Evolutionary conservation across 2,329 filamentous ascomycete genomes (phyloP).

Genomic region (Exophiala sideris): DNA sequence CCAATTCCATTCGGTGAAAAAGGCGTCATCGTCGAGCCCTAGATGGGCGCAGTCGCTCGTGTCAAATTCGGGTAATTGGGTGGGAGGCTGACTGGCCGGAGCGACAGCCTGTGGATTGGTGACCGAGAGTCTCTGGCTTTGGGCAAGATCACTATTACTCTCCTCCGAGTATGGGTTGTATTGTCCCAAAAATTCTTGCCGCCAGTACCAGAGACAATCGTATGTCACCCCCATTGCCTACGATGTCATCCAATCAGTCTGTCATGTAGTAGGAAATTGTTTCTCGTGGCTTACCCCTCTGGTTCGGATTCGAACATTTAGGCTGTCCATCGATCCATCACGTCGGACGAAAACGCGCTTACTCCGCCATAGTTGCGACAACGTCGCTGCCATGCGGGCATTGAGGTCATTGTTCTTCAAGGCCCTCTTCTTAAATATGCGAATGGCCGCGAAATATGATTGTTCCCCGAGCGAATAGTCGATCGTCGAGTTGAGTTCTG

Average conservation of each 20-base stretch:
- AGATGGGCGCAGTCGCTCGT: background rate
- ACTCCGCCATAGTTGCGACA: slow-evolving; percentile 5
- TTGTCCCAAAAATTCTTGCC: background rate
- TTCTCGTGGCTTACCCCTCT: slow-evolving; percentile 5
- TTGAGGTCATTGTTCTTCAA: slow-evolving; percentile 6
- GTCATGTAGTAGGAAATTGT: background rate
- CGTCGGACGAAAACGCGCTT: background rate
- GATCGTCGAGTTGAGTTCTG: background rate
- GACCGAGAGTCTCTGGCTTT: no score
- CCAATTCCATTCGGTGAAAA: slow-evolving; percentile 1
- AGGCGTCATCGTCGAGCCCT: background rate
- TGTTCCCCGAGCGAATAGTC: slow-evolving; percentile 1
- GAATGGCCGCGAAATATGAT: slow-evolving; percentile 5
- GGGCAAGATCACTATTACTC: background rate
- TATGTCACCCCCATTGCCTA: background rate
- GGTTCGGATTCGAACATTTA: slow-evolving; percentile 1
- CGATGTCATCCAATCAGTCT: background rate
- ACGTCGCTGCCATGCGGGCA: background rate
- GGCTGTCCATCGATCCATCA: slow-evolving; percentile 4
- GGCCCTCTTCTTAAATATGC: slow-evolving; percentile 1
- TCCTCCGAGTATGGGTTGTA: background rate
- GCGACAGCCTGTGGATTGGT: no score
- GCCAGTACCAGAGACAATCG: slow-evolving; percentile 1
- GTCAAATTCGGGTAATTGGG: background rate
- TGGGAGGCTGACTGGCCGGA: no score